A percentile compares a stretch with the other conserved stretches of the same genome.
These are phyloP conservation scores for Marasmius sp. DNA, from an alignment of 1,284 basidiomycete genomes.

Conservation along the genomic window DNA sequence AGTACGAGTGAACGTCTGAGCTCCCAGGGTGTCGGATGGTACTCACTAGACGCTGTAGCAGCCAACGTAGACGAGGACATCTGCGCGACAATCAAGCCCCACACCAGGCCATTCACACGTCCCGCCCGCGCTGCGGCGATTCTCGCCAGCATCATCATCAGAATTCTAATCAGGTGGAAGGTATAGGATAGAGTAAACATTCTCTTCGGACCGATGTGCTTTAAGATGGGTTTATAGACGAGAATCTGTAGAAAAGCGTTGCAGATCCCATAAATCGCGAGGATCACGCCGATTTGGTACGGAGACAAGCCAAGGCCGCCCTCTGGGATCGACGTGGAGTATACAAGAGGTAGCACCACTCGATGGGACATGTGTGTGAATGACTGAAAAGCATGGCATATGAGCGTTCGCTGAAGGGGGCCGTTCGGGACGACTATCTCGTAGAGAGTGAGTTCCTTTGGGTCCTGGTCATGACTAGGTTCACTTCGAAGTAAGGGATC, in stretches of 20 bases:
- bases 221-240: not conserved
- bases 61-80: not conserved
- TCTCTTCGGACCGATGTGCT: not conserved
- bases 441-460: conserved; percentile 19
- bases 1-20: not conserved
- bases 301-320: conserved; percentile 20
- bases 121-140: not conserved
- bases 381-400: conserved; percentile 30
- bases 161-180: not conserved
- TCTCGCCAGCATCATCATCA: not conserved
- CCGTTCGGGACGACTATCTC: conserved; percentile 31
- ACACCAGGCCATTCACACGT: not conserved
- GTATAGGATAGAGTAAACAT: not conserved
- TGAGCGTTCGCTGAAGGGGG: conserved; percentile 24
- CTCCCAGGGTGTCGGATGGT: not conserved
- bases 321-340: conserved; percentile 13
- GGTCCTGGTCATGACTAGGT: not conserved
- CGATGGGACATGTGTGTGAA: conserved; percentile 33
- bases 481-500: not conserved
- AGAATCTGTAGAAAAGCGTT: conserved; percentile 13
- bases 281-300: conserved; percentile 18
- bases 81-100: not conserved
- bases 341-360: conserved; percentile 22
- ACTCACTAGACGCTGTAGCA: conserved; percentile 5
- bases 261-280: conserved; percentile 27